Conservation (phyloP, 2,329 filamentous ascomycete species). For the Xylariales sp. region DNA sequence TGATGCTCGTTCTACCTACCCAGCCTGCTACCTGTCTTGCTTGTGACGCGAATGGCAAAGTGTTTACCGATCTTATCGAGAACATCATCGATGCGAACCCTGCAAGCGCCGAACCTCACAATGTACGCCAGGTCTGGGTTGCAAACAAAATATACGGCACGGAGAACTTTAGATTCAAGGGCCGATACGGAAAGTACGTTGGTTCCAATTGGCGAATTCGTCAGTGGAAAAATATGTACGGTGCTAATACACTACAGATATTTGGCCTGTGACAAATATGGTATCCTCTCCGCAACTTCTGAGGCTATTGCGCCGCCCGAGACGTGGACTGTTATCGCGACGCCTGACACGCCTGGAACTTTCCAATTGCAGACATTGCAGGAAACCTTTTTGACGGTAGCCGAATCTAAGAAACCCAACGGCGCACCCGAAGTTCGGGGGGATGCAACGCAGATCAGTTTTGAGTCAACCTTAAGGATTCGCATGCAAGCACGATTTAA, state of each 20-base stretch:
- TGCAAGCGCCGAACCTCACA: constrained; percentile 90
- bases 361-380: constrained; percentile 81
- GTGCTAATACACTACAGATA: constrained; percentile 66
- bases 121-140: constrained; percentile 96
- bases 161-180: constrained; percentile 86
- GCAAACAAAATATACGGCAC: constrained; percentile 85
- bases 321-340: constrained; percentile 76
- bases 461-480: constrained; percentile 79
- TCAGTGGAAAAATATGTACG: neutral
- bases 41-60: constrained; percentile 86
- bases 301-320: constrained; percentile 88
- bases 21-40: constrained; percentile 79
- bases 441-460: constrained; percentile 75
- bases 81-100: constrained; percentile 89
- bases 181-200: constrained; percentile 83
- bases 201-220: neutral
- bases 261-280: constrained; percentile 85
- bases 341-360: constrained; percentile 73
- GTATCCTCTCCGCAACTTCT: constrained; percentile 78
- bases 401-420: constrained; percentile 63
- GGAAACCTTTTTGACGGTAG: constrained; percentile 75
- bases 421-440: constrained; percentile 75
- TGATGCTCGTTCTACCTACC: constrained; percentile 85
- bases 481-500: constrained; percentile 98
- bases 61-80: constrained; percentile 84